Conservation (phyloP, 495 filamentous ascomycete genomes). For the Podospora appendiculata region DNA sequence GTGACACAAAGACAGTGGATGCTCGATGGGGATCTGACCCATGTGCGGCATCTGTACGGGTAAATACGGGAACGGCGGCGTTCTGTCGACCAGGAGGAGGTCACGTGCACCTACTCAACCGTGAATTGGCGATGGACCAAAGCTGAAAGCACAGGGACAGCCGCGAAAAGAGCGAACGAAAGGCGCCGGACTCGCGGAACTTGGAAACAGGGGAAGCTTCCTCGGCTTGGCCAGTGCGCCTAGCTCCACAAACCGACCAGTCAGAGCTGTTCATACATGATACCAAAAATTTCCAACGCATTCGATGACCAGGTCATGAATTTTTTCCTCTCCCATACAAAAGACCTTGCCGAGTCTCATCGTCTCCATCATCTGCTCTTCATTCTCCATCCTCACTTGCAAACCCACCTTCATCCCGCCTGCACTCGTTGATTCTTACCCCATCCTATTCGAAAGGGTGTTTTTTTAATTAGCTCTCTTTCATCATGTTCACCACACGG, state of each 20-base stretch:
- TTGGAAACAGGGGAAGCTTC: too few species aligned
- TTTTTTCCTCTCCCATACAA: constrained; percentile 27
- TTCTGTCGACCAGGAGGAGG: too few species aligned
- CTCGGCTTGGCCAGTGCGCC: constrained; percentile 10
- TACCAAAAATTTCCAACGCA: constrained; percentile 20
- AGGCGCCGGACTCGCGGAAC: too few species aligned
- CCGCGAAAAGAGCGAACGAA: too few species aligned
- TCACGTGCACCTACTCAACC: too few species aligned
- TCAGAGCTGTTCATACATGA: constrained; percentile 1
- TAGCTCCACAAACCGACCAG: constrained; percentile 6
- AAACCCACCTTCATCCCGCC: constrained; percentile 21
- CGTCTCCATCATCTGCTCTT: constrained; percentile 8
- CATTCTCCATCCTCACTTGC: constrained; percentile 15
- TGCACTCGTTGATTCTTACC: constrained; percentile 19
- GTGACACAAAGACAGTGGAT: too few species aligned
- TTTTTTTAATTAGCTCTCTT: constrained; percentile 31
- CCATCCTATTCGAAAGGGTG: constrained; percentile 17
- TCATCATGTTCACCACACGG: constrained; percentile 57
- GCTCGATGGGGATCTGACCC: too few species aligned
- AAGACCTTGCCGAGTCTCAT: constrained; percentile 12
- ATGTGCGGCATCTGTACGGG: too few species aligned
- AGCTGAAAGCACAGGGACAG: too few species aligned
- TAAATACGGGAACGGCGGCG: too few species aligned
- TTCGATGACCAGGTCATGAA: constrained; percentile 32
- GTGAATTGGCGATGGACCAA: too few species aligned